These are phyloP conservation scores for Saccharomycopsis oosterbeekiorum DNA, from an alignment of 805 yeast genomes.

Conservation along the genomic window DNA sequence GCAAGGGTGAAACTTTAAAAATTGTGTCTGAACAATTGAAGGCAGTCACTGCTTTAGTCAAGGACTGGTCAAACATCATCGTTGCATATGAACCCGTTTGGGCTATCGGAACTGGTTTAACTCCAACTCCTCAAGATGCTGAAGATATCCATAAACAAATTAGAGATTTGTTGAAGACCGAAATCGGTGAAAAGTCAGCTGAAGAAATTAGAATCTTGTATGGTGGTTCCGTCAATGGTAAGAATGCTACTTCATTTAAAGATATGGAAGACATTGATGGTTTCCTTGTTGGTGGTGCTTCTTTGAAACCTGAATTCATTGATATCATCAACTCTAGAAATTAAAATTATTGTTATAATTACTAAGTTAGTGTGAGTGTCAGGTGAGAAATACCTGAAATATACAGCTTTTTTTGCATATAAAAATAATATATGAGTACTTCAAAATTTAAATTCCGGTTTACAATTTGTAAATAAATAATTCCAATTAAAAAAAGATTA, in stretches of 20 bases:
- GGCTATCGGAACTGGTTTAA: constrained; percentile 99
- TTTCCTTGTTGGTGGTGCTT: constrained; percentile 99
- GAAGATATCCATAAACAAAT: constrained; percentile 87
- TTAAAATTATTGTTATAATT: constrained; percentile 27
- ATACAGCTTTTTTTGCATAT: not conserved
- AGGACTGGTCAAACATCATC: constrained; percentile 88
- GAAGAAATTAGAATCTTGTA: constrained; percentile 79
- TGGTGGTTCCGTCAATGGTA: constrained; percentile 98
- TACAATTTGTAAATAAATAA: no score
- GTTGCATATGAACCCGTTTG: constrained; percentile 99
- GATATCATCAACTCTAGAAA: constrained; percentile 90
- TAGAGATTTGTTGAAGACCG: constrained; percentile 70
- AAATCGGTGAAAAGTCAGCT: constrained; percentile 74
- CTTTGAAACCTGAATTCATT: constrained; percentile 94
- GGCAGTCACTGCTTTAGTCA: constrained; percentile 72
- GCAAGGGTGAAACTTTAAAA: constrained; percentile 74
- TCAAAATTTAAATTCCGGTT: no score
- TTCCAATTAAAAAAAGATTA: no score
- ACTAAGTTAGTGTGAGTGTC: no score
- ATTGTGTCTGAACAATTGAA: constrained; percentile 84
- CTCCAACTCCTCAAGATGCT: constrained; percentile 98
- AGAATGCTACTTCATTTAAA: constrained; percentile 82
- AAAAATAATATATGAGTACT: not conserved
- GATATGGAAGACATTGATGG: constrained; percentile 94
- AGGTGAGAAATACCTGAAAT: not conserved